Base-by-base conservation (phyloP, 192 early-diverging fungal genomes). In the Borealophlyctis nickersoniae region DNA sequence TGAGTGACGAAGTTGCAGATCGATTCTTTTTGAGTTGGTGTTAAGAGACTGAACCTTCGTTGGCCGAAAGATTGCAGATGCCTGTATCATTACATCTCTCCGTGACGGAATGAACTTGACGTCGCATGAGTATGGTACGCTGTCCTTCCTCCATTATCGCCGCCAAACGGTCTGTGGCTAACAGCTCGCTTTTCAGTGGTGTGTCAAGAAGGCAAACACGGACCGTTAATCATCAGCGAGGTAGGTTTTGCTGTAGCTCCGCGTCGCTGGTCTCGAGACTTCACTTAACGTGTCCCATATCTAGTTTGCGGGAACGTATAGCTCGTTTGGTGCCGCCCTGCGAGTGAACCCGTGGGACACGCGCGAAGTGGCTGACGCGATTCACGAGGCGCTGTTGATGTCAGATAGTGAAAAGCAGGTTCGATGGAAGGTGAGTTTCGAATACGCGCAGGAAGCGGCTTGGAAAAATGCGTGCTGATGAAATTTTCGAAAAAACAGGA, bases 71-170 rank as follows among this genome's bases (percentile, higher is more conserved):
- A 73, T 83, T 39, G 82, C 82, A n/a, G 82, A 84, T 63, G 82
- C 78, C 2, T 82, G 77, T 70, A 33, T 84, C 2, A 83, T 84
- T 56, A 84, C 82, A 2, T 70, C 72, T 14, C 58, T 84, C 14
- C 65, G 82, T 19, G 82, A 84, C 60, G 82, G 82, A n/a, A 83
- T 83, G 82, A 84, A 84, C 66, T 54, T 83, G 14, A 84, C 82
- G 2, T 81, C 77, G 2, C 82, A 84, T 56, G 82, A 84, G 58
- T 84, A 77, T 58, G 66, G 67, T 69, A 49, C 2, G 52, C 22
- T 26, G 32, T 2, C 26, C 22, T 2, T 1, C 1, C 23, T 61
- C 3, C 9, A 2, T 49, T 35, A 58, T 22, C 23, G 9, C 57
- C 28, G 19, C 35, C 57, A 26, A 63, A 13, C n/a, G 22, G 26